Base-by-base conservation (phyloP, 2,329 filamentous ascomycete species). In the Neonectria hederae region DNA sequence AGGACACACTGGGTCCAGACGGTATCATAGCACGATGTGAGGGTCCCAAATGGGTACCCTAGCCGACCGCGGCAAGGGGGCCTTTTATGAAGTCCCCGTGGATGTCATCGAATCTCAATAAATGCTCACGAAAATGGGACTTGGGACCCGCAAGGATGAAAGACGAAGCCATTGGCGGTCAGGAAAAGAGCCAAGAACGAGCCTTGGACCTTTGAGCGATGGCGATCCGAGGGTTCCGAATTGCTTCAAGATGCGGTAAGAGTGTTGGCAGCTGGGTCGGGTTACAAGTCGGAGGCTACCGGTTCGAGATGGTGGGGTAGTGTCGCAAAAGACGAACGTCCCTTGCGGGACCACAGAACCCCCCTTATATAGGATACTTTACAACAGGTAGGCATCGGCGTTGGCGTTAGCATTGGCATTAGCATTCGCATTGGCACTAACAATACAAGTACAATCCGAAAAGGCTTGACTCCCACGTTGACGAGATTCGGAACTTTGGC, bases 181-280 rank as follows among this genome's bases (percentile, higher is more conserved):
- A 54, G 26, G 48, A 19, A 42, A 54, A 40, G n/a, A 52, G 54
- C 22, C 52, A 49, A 42, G 55, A 30, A 49, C n/a, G 35, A 7
- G 14, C 13, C 19, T 17, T 24, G 35, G 11, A 10, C 13, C 19
- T 17, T 38, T 42, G 46, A 5, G 46, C 43, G 24, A 67, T 67
- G 35, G n/a, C n/a, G n/a, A 42, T 21, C 72, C 72, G 71, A 69
- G 38, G 67, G 67, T 72, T 75, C 73, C 74, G 73, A 73, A 71
- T 74, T 69, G 64, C 71, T 72, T 74, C 69, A 68, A 67, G 26
- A 62, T 57, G 61, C 56, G 64, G 54, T 60, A 48, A 64, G 24
- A 61, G n/a, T n/a, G 19, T 38, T 24, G 32, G 42, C 21, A 40
- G 45, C 24, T 48, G 32, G 45, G 45, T 45, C 42, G 21, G 45